Percentiles rank a stretch among this genome's conserved stretches.
Evolutionary conservation across 441 rosid genomes (phyloP).

Genomic region (Melastoma candidum): DNA sequence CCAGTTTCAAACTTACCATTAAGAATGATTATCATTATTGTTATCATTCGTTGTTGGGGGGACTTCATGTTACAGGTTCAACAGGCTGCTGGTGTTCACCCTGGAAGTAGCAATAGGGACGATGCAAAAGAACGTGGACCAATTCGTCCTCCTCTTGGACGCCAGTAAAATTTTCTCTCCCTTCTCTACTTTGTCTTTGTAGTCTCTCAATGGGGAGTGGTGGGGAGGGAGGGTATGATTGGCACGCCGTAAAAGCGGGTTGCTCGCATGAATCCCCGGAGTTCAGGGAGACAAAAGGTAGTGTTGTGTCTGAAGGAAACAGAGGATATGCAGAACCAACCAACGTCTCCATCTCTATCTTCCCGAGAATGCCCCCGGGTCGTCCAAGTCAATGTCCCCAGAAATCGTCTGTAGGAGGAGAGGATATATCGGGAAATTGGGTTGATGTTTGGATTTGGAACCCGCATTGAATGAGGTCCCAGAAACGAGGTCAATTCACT

Average conservation of each 20-base stretch:
- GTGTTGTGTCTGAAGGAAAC: no score
- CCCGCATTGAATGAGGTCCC: slow-evolving; percentile 1
- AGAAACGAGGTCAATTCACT: slow-evolving; percentile 19
- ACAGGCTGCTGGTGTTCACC: slow-evolving; percentile 81
- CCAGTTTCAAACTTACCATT: neutral
- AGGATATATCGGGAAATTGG: slow-evolving; percentile 47
- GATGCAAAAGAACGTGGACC: slow-evolving; percentile 67
- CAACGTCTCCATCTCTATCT: no score
- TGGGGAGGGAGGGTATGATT: no score
- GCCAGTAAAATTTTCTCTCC: slow-evolving; percentile 51
- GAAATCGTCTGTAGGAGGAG: neutral
- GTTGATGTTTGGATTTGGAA: neutral
- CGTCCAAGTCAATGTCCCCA: slow-evolving; percentile 17
- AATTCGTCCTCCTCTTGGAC: slow-evolving; percentile 75
- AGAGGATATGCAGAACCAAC: no score
- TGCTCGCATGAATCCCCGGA: no score
- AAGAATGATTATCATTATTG: neutral
- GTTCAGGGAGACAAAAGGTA: no score
- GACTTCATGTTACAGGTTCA: slow-evolving; percentile 27
- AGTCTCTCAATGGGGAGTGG: no score
- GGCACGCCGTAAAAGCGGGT: no score
- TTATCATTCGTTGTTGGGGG: neutral
- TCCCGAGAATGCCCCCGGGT: slow-evolving; percentile 11
- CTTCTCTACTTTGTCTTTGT: neutral
- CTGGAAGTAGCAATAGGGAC: slow-evolving; percentile 75